Evolutionary conservation across 192 early-diverging fungal genomes (phyloP).

Genomic region (Dispira parvispora): DNA sequence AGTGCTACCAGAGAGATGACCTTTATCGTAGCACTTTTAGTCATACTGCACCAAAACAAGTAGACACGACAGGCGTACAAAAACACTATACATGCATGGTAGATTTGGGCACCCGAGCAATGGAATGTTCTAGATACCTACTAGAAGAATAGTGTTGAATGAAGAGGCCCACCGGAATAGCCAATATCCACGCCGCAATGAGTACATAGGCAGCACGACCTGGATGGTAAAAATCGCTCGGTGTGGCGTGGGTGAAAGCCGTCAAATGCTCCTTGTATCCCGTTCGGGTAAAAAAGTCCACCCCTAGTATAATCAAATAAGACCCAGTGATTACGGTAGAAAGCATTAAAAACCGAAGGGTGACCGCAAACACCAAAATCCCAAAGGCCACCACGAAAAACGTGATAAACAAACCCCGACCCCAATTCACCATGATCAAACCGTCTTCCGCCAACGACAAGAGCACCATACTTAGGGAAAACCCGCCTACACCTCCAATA

Average conservation of each 20-base stretch:
- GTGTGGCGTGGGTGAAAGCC: slow-evolving; percentile 7
- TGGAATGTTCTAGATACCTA: too few relatives aligned
- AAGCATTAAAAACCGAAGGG: neutral
- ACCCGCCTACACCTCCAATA: slow-evolving; percentile 8
- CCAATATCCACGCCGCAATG: slow-evolving; percentile 1
- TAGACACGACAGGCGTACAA: too few relatives aligned
- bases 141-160: neutral
- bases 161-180: neutral
- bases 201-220: slow-evolving; percentile 6
- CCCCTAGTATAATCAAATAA: slow-evolving; percentile 6
- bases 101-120: too few relatives aligned
- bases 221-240: slow-evolving; percentile 5
- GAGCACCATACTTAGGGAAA: slow-evolving; percentile 4
- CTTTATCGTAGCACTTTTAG: too few relatives aligned
- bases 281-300: slow-evolving; percentile 4
- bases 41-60: too few relatives aligned
- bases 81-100: too few relatives aligned
- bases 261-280: slow-evolving; percentile 8
- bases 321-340: slow-evolving; percentile 7
- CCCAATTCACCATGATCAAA: neutral
- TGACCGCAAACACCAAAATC: neutral
- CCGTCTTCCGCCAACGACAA: neutral
- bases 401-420: slow-evolving; percentile 7
- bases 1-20: too few relatives aligned
- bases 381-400: neutral